These are phyloP conservation scores for Pelagomonas calceolata DNA, from an alignment of 108 stramenopile species.

Conservation along the genomic window DNA sequence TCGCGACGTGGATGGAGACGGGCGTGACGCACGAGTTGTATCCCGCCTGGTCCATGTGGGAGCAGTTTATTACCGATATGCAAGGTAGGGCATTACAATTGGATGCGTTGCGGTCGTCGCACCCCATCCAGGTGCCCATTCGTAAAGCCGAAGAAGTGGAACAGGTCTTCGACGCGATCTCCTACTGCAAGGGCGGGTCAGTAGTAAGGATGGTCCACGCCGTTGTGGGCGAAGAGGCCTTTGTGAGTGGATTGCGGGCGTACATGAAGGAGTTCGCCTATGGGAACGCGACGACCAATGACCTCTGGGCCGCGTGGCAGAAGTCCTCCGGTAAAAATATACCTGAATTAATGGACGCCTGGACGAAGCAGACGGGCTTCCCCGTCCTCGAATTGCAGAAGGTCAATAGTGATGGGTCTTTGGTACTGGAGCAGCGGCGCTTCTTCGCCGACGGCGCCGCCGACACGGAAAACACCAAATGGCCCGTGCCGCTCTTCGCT, in stretches of 20 bases:
- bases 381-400: constrained; percentile 57
- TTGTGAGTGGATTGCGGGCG: constrained; percentile 40
- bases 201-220: constrained; percentile 84
- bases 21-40: constrained; percentile 36
- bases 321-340: constrained; percentile 73
- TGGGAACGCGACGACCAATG: constrained; percentile 72
- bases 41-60: constrained; percentile 67
- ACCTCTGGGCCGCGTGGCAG: constrained; percentile 90
- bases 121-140: constrained; percentile 88
- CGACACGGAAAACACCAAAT: constrained; percentile 18
- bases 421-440: background rate
- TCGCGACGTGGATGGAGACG: constrained; percentile 72
- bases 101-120: constrained; percentile 67
- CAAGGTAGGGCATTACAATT: constrained; percentile 62
- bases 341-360: constrained; percentile 70
- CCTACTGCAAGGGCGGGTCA: constrained; percentile 59
- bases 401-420: no score
- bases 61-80: constrained; percentile 77
- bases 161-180: constrained; percentile 92
- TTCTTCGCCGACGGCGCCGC: constrained; percentile 10
- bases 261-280: constrained; percentile 83
- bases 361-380: constrained; percentile 93
- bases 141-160: constrained; percentile 87
- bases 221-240: constrained; percentile 70
- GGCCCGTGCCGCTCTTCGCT: constrained; percentile 84